Evolutionary conservation across 2,329 filamentous ascomycete species (phyloP).

Genomic region (Xylaria arbuscula): DNA sequence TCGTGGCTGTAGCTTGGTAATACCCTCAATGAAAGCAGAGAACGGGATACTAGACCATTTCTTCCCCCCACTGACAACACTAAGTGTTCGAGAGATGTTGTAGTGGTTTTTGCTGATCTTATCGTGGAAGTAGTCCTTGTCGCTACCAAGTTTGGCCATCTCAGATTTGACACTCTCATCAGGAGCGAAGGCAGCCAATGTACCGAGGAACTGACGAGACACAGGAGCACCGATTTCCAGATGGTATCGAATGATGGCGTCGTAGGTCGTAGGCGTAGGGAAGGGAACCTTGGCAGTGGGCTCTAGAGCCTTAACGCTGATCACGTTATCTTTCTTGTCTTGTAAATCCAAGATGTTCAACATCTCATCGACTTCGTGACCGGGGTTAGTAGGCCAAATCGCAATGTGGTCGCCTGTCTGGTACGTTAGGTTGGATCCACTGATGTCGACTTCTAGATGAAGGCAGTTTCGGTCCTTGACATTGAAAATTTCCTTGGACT

Average conservation of each 20-base stretch:
- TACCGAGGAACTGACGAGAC: constrained; percentile 93
- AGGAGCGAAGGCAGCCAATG: constrained; percentile 88
- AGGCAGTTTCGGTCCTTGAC: constrained; percentile 93
- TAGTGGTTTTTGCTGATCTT: constrained; percentile 83
- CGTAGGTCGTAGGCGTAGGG: constrained; percentile 95
- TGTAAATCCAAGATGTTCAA: constrained; percentile 80
- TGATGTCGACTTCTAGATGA: constrained; percentile 94
- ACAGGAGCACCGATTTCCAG: constrained; percentile 96
- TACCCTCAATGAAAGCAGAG: constrained; percentile 90
- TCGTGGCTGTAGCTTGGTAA: constrained; percentile 94
- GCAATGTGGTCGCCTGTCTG: constrained; percentile 98
- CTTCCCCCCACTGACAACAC: constrained; percentile 76
- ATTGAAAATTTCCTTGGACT: constrained; percentile 91
- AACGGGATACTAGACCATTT: constrained; percentile 90
- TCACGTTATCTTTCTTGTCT: constrained; percentile 82
- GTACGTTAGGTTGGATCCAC: constrained; percentile 88
- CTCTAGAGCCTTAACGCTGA: constrained; percentile 91
- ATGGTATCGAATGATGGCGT: constrained; percentile 92
- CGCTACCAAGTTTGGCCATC: constrained; percentile 86
- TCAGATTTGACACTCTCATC: constrained; percentile 86
- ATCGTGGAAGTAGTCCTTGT: constrained; percentile 95
- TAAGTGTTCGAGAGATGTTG: constrained; percentile 89
- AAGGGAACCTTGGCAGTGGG: constrained; percentile 97
- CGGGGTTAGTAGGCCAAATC: constrained; percentile 95
- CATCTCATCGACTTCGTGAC: constrained; percentile 91